Conservation (phyloP, 768 basidiomycete genomes). For the Trametes punicea region DNA sequence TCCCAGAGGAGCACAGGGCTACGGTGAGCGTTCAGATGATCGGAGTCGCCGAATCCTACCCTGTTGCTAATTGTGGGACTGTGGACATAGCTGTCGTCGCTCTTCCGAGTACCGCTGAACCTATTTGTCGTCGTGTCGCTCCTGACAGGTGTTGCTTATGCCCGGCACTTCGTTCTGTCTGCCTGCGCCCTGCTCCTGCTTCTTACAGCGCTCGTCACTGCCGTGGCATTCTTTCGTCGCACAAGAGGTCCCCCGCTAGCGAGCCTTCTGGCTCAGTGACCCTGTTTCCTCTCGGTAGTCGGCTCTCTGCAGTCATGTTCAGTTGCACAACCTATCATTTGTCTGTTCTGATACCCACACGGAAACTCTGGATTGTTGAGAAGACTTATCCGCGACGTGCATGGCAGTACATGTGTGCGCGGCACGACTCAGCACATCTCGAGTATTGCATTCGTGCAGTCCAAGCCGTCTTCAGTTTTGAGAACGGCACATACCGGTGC, state of each 20-base stretch:
- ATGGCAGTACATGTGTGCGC: too few species aligned
- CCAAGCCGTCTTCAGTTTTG: too few species aligned
- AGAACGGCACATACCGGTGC: too few species aligned
- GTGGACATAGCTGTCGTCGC: conserved; percentile 56
- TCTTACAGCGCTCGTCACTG: conserved; percentile 58
- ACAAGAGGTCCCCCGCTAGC: conserved; percentile 1
- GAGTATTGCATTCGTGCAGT: too few species aligned
- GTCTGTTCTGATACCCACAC: too few species aligned
- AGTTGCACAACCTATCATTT: too few species aligned
- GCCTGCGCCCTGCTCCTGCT: conserved; percentile 56
- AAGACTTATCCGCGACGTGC: too few species aligned
- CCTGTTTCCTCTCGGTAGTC: too few species aligned
- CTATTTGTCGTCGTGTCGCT: conserved; percentile 68
- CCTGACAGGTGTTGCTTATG: conserved; percentile 64
- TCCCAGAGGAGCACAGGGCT: conserved; percentile 70
- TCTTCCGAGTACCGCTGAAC: conserved; percentile 76
- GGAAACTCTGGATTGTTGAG: too few species aligned
- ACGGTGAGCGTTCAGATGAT: conserved; percentile 44
- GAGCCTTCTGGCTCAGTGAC: conserved; percentile 1
- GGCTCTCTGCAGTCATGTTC: too few species aligned
- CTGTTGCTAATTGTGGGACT: neutral
- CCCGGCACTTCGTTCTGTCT: conserved; percentile 56
- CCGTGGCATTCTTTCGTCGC: conserved; percentile 17
- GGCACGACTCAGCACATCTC: too few species aligned
- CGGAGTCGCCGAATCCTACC: neutral